Evolutionary conservation across 2,329 filamentous ascomycete genomes (phyloP).

Genomic region (Sordariomycetes sp.): DNA sequence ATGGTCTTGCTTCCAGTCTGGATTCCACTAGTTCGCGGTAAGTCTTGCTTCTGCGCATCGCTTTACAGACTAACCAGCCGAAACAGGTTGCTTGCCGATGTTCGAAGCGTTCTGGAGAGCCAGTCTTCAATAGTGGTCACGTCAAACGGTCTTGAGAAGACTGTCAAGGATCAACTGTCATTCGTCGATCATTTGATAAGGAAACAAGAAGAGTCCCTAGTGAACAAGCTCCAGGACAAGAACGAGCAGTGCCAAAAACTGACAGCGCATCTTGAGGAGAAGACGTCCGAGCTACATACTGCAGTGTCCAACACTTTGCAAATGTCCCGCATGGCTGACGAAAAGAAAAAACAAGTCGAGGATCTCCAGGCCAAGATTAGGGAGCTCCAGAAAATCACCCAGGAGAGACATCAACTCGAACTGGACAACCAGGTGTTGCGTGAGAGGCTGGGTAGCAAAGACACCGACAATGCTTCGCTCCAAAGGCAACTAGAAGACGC

Average conservation of each 20-base stretch:
- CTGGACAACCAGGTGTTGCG: slow-evolving; percentile 9
- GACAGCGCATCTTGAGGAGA: neutral
- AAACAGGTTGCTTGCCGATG: neutral
- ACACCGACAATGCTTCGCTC: slow-evolving; percentile 5
- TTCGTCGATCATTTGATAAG: neutral
- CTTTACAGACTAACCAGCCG: neutral
- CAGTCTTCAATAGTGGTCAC: neutral
- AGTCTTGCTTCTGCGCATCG: neutral
- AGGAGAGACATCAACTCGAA: slow-evolving; percentile 9
- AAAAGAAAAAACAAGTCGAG: slow-evolving; percentile 8
- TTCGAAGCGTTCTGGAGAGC: neutral
- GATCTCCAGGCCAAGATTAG: slow-evolving; percentile 10
- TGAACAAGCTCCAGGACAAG: slow-evolving; percentile 3
- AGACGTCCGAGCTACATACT: neutral
- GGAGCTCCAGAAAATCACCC: slow-evolving; percentile 6
- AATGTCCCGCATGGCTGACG: slow-evolving; percentile 5
- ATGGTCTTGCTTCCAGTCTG: neutral
- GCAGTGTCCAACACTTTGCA: slow-evolving; percentile 3
- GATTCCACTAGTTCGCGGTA: neutral
- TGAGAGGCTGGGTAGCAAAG: slow-evolving; percentile 7
- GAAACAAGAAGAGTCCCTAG: neutral
- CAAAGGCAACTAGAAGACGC: neutral
- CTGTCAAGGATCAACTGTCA: slow-evolving; percentile 1
- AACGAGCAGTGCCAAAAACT: slow-evolving; percentile 6
- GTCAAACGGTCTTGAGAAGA: neutral